These are phyloP conservation scores for Citrullus amarus DNA, from an alignment of 306 rosid genomes.

Conservation along the genomic window DNA sequence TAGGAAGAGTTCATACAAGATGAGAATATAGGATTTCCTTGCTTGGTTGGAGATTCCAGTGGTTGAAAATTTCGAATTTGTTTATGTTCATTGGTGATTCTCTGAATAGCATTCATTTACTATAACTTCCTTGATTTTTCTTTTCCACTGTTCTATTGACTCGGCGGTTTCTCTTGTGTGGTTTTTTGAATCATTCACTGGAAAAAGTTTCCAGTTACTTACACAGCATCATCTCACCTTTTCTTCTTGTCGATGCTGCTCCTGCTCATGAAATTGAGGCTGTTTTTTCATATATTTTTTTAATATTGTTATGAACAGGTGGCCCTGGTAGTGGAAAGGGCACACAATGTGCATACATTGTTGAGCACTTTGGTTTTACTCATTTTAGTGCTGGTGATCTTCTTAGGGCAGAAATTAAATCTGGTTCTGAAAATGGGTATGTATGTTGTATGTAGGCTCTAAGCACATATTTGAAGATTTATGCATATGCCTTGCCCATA, in stretches of 20 bases:
- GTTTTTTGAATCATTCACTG: neutral
- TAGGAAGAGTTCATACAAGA: neutral
- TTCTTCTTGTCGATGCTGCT: neutral
- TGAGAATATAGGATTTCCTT: neutral
- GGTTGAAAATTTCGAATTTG: neutral
- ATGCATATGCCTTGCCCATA: neutral
- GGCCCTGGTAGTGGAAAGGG: conserved; percentile 82
- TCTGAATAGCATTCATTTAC: neutral
- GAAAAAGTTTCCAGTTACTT: neutral
- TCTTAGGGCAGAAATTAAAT: conserved; percentile 83
- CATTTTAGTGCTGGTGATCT: conserved; percentile 80
- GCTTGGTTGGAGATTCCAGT: neutral
- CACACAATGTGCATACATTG: conserved; percentile 61
- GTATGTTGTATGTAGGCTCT: conserved; percentile 28
- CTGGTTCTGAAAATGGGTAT: conserved; percentile 99
- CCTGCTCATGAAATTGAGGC: neutral
- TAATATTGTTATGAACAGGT: conserved; percentile 22
- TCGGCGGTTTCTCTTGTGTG: neutral
- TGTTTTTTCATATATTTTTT: neutral
- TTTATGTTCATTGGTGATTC: neutral
- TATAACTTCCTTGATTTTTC: neutral
- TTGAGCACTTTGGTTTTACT: conserved; percentile 41
- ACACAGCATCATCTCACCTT: neutral
- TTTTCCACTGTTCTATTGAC: neutral
- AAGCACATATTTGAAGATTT: conserved; percentile 1